Conservation (phyloP, 139 green algal genomes). For the Picochlorum sp. region DNA sequence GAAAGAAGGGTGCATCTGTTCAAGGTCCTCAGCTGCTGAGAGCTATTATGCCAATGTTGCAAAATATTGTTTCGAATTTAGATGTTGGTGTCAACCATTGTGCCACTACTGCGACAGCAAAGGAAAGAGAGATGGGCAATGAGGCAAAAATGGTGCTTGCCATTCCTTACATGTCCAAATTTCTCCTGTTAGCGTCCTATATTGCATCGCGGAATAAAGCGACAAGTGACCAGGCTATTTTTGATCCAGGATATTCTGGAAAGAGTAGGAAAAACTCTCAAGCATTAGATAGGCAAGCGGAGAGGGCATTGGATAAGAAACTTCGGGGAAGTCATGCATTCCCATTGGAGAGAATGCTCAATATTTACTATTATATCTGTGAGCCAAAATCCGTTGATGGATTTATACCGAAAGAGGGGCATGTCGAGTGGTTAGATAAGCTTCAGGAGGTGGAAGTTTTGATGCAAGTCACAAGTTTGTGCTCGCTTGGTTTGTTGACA, state of each 20-base stretch:
- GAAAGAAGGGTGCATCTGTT: neutral
- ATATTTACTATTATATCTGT: slow-evolving; percentile 47
- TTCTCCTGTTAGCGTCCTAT: slow-evolving; percentile 46
- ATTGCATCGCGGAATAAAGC: slow-evolving; percentile 47
- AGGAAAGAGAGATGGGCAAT: slow-evolving; percentile 13
- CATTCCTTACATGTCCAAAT: slow-evolving; percentile 41
- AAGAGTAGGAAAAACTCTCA: slow-evolving; percentile 18
- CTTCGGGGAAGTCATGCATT: slow-evolving; percentile 49
- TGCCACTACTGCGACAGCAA: neutral
- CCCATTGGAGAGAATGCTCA: slow-evolving; percentile 47
- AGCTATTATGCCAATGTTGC: neutral
- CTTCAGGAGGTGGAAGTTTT: slow-evolving; percentile 26
- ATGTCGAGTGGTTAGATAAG: neutral
- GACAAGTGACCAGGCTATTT: slow-evolving; percentile 37
- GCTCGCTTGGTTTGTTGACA: slow-evolving; percentile 33
- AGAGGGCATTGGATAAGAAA: slow-evolving; percentile 38
- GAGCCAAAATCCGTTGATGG: slow-evolving; percentile 11
- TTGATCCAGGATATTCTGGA: slow-evolving; percentile 15
- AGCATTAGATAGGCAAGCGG: slow-evolving; percentile 31
- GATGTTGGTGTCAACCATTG: neutral
- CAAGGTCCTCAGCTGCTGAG: slow-evolving; percentile 2
- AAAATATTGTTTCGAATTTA: slow-evolving; percentile 1
- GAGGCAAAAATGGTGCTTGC: slow-evolving; percentile 18
- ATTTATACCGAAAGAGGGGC: slow-evolving; percentile 9
- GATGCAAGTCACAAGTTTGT: slow-evolving; percentile 33